Evolutionary conservation across 2,329 filamentous ascomycete genomes (phyloP).

Genomic region (Pseudocercospora vitis): DNA sequence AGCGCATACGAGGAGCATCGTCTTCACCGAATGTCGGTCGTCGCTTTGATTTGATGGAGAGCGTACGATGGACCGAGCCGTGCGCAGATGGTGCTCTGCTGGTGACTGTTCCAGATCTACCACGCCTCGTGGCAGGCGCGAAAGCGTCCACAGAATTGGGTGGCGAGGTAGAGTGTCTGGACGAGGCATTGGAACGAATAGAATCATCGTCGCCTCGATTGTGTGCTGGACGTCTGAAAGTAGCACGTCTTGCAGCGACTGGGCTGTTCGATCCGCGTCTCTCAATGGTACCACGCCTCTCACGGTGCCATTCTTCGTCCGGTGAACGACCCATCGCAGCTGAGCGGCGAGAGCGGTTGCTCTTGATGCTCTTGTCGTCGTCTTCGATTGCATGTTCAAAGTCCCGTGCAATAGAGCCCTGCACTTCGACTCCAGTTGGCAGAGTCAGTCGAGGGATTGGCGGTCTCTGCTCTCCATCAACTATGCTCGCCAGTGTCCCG

Average conservation of each 20-base stretch:
- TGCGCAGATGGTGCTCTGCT: conserved; percentile 58
- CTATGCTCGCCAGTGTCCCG: conserved; percentile 71
- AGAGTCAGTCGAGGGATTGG: conserved; percentile 48
- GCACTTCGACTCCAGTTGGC: conserved; percentile 41
- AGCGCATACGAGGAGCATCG: conserved; percentile 54
- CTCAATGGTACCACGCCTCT: conserved; percentile 24
- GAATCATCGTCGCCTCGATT: conserved; percentile 26
- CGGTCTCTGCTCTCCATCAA: conserved; percentile 43
- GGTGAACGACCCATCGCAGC: conserved; percentile 32
- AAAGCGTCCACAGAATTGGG: conserved; percentile 98
- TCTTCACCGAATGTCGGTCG: conserved; percentile 61
- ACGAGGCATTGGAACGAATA: conserved; percentile 21
- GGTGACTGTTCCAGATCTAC: conserved; percentile 68
- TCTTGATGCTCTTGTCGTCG: conserved; percentile 58
- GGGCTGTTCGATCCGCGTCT: conserved; percentile 37
- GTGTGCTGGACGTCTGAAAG: conserved; percentile 43
- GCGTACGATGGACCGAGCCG: conserved; percentile 65
- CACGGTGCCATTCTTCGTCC: conserved; percentile 37
- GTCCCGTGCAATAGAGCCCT: conserved; percentile 62
- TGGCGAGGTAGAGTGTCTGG: conserved; percentile 69
- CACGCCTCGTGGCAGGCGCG: conserved; percentile 75
- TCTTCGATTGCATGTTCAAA: conserved; percentile 90
- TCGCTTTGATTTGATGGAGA: conserved; percentile 64
- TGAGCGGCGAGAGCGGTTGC: conserved; percentile 57
- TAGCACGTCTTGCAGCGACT: conserved; percentile 43